Conservation (phyloP, 495 filamentous ascomycete genomes). For the Apodospora peruviana region DNA sequence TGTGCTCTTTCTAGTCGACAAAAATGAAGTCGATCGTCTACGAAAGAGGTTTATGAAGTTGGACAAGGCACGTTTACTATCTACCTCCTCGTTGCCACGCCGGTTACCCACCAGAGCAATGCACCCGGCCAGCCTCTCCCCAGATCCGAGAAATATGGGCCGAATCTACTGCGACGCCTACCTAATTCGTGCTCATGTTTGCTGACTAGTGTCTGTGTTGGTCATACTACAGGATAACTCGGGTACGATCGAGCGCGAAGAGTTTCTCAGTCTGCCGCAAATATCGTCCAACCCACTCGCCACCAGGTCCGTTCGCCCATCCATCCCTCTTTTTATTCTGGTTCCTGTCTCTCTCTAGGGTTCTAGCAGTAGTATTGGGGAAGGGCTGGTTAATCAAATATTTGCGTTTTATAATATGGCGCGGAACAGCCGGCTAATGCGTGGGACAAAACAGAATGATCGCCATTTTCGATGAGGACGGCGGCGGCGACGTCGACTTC, state of each 20-base stretch:
- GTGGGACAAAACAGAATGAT: slow-evolving; percentile 66
- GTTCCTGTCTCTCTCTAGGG: too few species aligned
- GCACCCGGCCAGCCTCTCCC: not conserved
- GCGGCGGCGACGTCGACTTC: slow-evolving; percentile 96
- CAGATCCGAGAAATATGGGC: too few species aligned
- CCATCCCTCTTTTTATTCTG: too few species aligned
- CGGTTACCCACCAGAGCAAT: not conserved
- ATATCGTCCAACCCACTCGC: slow-evolving; percentile 97
- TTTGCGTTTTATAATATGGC: too few species aligned
- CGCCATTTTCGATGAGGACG: slow-evolving; percentile 98
- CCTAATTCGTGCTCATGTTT: not conserved
- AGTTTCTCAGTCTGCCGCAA: slow-evolving; percentile 95
- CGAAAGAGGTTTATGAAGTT: slow-evolving; percentile 99
- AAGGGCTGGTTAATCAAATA: too few species aligned
- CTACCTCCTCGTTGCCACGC: not conserved
- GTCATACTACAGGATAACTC: slow-evolving; percentile 71
- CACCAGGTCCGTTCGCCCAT: slow-evolving; percentile 58
- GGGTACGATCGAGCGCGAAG: slow-evolving; percentile 95
- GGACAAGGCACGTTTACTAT: slow-evolving; percentile 66
- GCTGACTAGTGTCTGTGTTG: not conserved
- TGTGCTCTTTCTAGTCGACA: slow-evolving; percentile 63
- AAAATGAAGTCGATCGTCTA: slow-evolving; percentile 91
- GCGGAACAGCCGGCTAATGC: too few species aligned
- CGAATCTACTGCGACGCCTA: not conserved
- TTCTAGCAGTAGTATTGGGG: too few species aligned